A percentile compares a stretch with the other conserved stretches of the same genome.
These are phyloP conservation scores for Pouteria glomerata DNA, from an alignment of 148 eudicot genomes.

Conservation along the genomic window DNA sequence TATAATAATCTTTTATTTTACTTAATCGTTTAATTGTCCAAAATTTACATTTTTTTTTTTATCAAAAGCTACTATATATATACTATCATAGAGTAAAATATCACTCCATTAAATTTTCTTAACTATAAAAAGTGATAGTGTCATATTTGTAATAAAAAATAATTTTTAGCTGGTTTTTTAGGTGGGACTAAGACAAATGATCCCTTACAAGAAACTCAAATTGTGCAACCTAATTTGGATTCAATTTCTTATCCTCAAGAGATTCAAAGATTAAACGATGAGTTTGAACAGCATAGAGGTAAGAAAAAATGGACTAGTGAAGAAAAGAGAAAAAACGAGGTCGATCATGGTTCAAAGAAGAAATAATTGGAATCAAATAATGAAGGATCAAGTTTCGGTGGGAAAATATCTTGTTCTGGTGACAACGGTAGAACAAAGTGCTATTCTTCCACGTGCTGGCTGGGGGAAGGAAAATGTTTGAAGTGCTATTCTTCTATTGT, in stretches of 20 bases:
- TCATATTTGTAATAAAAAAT: too few species aligned
- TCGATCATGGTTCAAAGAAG: neutral
- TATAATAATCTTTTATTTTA: too few species aligned
- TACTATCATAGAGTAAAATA: too few species aligned
- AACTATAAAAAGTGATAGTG: neutral
- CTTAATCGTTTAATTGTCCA: too few species aligned
- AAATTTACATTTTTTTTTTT: too few species aligned
- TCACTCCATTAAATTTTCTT: neutral
- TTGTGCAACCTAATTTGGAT: neutral
- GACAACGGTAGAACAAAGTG: neutral
- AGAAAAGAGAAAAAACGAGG: neutral
- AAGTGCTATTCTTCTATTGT: conserved; percentile 50
- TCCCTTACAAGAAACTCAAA: neutral
- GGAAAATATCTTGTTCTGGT: neutral
- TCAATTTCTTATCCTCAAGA: neutral
- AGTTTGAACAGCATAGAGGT: neutral
- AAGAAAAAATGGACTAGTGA: neutral
- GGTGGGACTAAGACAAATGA: conserved; percentile 9
- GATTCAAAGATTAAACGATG: neutral
- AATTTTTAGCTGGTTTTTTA: neutral
- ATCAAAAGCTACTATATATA: neutral
- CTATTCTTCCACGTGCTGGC: neutral
- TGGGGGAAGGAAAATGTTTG: conserved; percentile 14
- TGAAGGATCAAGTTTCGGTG: neutral
- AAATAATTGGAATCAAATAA: too few species aligned